These are phyloP conservation scores for Quercus ilex DNA, from an alignment of 306 rosid genomes.

Conservation along the genomic window DNA sequence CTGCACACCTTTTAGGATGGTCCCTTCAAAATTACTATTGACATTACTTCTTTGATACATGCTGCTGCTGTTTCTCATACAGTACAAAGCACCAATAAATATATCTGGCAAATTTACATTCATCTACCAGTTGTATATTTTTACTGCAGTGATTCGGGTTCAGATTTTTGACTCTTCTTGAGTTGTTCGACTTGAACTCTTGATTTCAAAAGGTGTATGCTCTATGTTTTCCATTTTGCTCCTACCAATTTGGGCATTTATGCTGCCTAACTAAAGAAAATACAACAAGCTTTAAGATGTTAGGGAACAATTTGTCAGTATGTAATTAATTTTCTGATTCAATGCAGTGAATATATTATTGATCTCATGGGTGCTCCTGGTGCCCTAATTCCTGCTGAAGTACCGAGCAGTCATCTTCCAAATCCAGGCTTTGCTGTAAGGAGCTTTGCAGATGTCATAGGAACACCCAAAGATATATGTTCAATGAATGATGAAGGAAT, in stretches of 20 bases:
- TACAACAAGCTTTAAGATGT: slow-evolving; percentile 14
- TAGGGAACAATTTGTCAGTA: slow-evolving; percentile 15
- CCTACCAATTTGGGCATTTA: not conserved
- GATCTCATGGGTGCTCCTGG: slow-evolving; percentile 99
- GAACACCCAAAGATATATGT: slow-evolving; percentile 36
- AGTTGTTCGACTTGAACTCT: slow-evolving; percentile 16
- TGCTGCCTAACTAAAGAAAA: not conserved
- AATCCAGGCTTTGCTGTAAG: slow-evolving; percentile 64
- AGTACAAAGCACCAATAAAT: not conserved
- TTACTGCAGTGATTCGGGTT: not conserved
- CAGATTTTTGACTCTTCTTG: slow-evolving; percentile 1
- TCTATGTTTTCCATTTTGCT: not conserved
- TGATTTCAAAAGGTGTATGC: slow-evolving; percentile 1
- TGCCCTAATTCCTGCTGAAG: slow-evolving; percentile 89
- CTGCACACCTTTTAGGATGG: not conserved
- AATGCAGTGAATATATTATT: slow-evolving; percentile 91
- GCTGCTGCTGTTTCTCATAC: not conserved
- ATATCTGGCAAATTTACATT: not conserved
- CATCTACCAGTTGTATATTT: not conserved
- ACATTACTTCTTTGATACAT: not conserved
- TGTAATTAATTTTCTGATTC: slow-evolving; percentile 30
- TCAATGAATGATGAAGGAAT: slow-evolving; percentile 37
- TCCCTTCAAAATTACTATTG: not conserved
- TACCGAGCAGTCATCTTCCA: slow-evolving; percentile 82
- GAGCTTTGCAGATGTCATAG: slow-evolving; percentile 53